Base-by-base conservation (phyloP, 2,329 filamentous ascomycete species). In the Trichoderma atrobrunneum region DNA sequence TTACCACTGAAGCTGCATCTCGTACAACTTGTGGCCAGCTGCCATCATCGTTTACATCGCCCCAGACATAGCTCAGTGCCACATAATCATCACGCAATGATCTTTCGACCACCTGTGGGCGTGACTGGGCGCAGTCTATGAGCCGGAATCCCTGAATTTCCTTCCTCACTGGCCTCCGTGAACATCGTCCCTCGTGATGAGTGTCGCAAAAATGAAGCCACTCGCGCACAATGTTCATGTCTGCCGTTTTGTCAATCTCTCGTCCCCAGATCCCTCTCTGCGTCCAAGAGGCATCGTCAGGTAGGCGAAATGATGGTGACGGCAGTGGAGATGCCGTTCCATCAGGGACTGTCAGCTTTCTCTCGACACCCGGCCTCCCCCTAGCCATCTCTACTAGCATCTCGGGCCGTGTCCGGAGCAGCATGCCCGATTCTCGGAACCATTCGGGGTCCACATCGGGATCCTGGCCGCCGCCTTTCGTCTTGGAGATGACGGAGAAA, bases 11-110 rank as follows among this genome's bases (percentile, higher is more conserved):
- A 8, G 80, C 78, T 11, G 80, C 78, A 36, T 81, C 80, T 71
- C 72, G 75, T 1, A 81, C 75, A 39, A 80, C 79, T 63, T 75
- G 77, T 30, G 80, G 78, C 80, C 79, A 81, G 12, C 3, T 57
- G 0, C 73, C 74, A 3, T 76, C 76, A 1, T 72, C 73, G 2
- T 74, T 74, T n/a, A 73, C 75, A 56, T 74, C 75, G 3, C 80
- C 81, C 75, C 77, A 79, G 1, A 82, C 81, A 69, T 82, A 82
- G 69, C 81, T 82, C 72, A 82, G 60, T 0, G 81, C 80, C 1
- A 76, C 76, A 21, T 80, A 82, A 14, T 76, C 73, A 39, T 81
- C 78, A 0, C 64, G 72, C 12, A 81, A 74, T 1, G 77, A 78
- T 1, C 76, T 75, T 5, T 75, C 73, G 7, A 81, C 79, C 1